Evolutionary conservation across 1,284 basidiomycete genomes (phyloP), one percentile per base, ranked within the genome.

Genomic region (Fistulinella cinereoalba): DNA sequence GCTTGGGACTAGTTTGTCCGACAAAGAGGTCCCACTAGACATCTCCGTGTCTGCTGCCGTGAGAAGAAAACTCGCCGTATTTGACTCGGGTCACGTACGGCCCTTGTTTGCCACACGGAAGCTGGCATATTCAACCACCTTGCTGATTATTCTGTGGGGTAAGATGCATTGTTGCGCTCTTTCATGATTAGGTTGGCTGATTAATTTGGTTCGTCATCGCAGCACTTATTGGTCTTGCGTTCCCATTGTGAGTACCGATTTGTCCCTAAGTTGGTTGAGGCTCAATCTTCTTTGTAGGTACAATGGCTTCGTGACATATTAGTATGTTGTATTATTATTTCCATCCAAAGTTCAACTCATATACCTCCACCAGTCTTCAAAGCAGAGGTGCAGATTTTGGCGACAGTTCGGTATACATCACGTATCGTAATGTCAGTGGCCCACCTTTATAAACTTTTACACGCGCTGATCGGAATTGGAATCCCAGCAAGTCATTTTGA

Each of bases 221-320:
- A 79, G 77, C 75, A 6, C 69, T 79, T 41, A 82, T 83, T 43
- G 80, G 80, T n/a, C 75, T 84, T 10, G 78, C n/a, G n/a, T n/a
- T n/a, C n/a, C n/a, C n/a, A n/a, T n/a, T n/a, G n/a, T n/a, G n/a
- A n/a, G n/a, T n/a, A n/a, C n/a, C n/a, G n/a, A n/a, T n/a, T n/a
- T n/a, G n/a, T n/a, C n/a, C n/a, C n/a, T n/a, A n/a, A n/a, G n/a
- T n/a, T n/a, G 76, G 3, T 79, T 77, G 37, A 79, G 81, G 6
- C 64, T 83, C 36, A n/a, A n/a, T n/a, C n/a, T n/a, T n/a, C n/a
- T n/a, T n/a, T n/a, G n/a, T n/a, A n/a, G n/a, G n/a, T 83, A 82
- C 61, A 79, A 83, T 56, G 78, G 69, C 47, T 84, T 79, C 63
- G 59, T 79, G 47, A 76, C 72, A 18, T 76, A 71, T 38, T 69